These are phyloP conservation scores for Cryptosporidium meleagridis DNA, from an alignment of 169 alveolate species.

Conservation along the genomic window DNA sequence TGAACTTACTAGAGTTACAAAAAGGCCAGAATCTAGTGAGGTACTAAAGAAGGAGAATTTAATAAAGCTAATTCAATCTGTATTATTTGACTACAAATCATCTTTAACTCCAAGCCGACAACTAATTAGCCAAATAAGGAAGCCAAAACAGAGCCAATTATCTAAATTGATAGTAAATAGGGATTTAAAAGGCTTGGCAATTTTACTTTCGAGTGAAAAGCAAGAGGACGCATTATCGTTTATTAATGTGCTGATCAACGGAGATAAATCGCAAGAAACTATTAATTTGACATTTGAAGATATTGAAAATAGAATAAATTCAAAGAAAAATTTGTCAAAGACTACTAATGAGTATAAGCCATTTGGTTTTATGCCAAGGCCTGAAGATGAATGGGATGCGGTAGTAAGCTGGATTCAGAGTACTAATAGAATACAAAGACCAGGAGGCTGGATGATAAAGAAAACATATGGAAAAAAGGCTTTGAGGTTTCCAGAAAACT, in stretches of 20 bases:
- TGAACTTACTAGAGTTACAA: background rate
- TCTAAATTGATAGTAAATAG: background rate
- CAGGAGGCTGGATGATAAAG: conserved; percentile 16
- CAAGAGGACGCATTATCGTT: conserved; percentile 30
- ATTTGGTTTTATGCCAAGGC: conserved; percentile 40
- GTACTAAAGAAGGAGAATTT: background rate
- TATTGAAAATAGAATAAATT: background rate
- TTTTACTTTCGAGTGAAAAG: conserved; percentile 18
- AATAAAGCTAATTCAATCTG: background rate
- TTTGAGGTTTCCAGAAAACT: background rate
- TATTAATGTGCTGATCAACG: conserved; percentile 11
- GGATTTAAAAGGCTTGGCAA: conserved; percentile 12
- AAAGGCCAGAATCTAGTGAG: background rate
- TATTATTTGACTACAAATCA: conserved; percentile 11
- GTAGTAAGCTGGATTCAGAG: conserved; percentile 34
- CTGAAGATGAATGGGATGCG: conserved; percentile 63
- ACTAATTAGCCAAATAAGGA: conserved; percentile 41
- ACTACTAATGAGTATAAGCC: background rate
- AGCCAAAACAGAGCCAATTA: conserved; percentile 4
- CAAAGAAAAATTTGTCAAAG: background rate
- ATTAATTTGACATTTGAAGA: background rate
- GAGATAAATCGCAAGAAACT: conserved; percentile 11
- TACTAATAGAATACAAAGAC: background rate
- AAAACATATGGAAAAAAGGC: background rate
- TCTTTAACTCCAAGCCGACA: background rate